Evolutionary conservation across 148 eudicot genomes (phyloP), one percentile per base, ranked within the genome.

Genomic region (Mesembryanthemum crystallinum): DNA sequence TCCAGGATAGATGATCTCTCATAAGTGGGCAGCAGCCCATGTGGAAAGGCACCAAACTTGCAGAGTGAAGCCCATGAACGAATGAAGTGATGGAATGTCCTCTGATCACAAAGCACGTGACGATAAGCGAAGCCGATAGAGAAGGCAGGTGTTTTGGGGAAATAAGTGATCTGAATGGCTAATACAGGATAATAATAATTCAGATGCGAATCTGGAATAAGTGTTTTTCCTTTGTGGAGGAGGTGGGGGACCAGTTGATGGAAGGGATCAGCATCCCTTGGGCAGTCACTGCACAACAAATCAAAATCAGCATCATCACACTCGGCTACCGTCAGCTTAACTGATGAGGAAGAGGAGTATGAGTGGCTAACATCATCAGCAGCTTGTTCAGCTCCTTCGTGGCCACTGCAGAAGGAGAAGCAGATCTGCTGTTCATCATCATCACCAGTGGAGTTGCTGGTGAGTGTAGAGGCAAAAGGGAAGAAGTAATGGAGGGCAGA

Each of bases 151-250:
- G n/a, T 17, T 7, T 70, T 23, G 3, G 89, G 88, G 42, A 91
- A 91, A 8, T 76, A 64, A 0, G 96, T 89, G 11, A 91, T 82
- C 39, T 87, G 88, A 21, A 91, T 20, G 9, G 89, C 85, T 15
- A 91, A 39, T 14, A 80, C 75, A 17, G 72, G 52, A 80, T 11
- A 5, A 78, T 77, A 32, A 29, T 33, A 3, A 7, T 11, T 11
- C 7, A 30, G 0, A n/a, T n/a, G n/a, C n/a, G n/a, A 55, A 8
- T 24, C 14, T 63, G 4, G 11, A 20, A 30, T 55, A 55, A 14
- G 30, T 28, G 4, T 10, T n/a, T 37, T 8, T 7, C 62, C n/a
- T n/a, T n/a, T n/a, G n/a, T n/a, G n/a, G n/a, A n/a, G 64, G 23
- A 77, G 47, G 3, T 39, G 43, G 28, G 91, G 91, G 23, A 87